A percentile compares a stretch with the other conserved stretches of the same genome.
Evolutionary conservation across 129 eudicot species (phyloP).

Genomic region (Smallanthus sonchifolius): DNA sequence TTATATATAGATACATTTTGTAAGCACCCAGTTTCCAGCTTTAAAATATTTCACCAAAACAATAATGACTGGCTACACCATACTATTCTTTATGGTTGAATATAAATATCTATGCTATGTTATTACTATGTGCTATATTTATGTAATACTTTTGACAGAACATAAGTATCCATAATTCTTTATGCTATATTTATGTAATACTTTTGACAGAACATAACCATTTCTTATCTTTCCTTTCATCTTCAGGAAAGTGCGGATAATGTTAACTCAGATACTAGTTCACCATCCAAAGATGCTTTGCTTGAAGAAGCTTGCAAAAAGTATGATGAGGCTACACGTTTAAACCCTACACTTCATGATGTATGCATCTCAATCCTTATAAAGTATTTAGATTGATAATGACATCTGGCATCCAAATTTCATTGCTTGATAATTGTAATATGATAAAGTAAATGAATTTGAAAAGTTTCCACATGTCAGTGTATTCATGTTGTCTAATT

Average conservation of each 20-base stretch:
- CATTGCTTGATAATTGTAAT: slow-evolving; percentile 1
- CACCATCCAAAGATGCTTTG: slow-evolving; percentile 92
- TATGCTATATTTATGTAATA: background rate
- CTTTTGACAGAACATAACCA: slow-evolving; percentile 7
- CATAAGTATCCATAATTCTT: slow-evolving; percentile 12
- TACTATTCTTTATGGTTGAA: background rate
- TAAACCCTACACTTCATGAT: slow-evolving; percentile 91
- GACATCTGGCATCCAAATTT: background rate
- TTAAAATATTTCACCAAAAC: background rate
- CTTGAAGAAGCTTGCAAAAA: slow-evolving; percentile 97
- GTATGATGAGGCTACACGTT: slow-evolving; percentile 86
- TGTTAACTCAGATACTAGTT: slow-evolving; percentile 73
- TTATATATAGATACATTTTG: background rate
- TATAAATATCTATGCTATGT: background rate
- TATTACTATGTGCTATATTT: background rate
- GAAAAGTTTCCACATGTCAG: background rate
- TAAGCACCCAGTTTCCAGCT: background rate
- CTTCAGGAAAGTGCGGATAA: slow-evolving; percentile 96
- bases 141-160: background rate
- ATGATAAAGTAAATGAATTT: background rate
- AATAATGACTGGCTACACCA: too few relatives aligned
- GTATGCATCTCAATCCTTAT: slow-evolving; percentile 26
- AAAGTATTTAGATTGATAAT: background rate
- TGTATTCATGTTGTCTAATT: slow-evolving; percentile 3
- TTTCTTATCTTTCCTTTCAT: slow-evolving; percentile 10